Evolutionary conservation across 805 yeast species (phyloP), one percentile per base, ranked within the genome.

Genomic region (Barnettozyma californica): DNA sequence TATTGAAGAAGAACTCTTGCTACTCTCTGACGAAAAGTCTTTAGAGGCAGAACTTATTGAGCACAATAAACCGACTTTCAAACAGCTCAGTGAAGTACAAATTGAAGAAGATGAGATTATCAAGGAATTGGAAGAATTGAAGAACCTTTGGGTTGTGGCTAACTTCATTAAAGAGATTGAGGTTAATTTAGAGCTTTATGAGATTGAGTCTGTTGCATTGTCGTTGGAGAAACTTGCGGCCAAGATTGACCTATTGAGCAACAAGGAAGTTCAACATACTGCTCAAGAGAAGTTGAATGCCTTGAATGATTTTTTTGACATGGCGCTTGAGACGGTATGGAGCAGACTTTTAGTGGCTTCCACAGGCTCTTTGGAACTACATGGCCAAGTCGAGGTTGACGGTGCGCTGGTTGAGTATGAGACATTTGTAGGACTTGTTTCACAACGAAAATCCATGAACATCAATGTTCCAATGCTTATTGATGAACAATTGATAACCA

Each of bases 121-220:
- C 3, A 37, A 46, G 8, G 54, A 60, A 23, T 29, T 61, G 20
- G 53, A 51, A 14, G 49, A 49, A 19, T 31, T 61, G 31, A 57
- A 54, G 20, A 56, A 59, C 10, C 38, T 59, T 2, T 61, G 65
- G 65, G 44, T 59, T 14, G 39, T 60, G 2, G 46, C 50, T 6
- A 58, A 56, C 8, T 41, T 61, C 6, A 44, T 59, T 21, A 57
- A 55, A 34, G 65, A 61, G 43, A 48, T 59, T 16, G 56, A 50
- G 14, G 52, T 59, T 8, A 61, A 60, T 31, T 18, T 59, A 27
- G 63, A 59, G 27, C 27, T 60, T 27, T 51, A 44, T 26, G 64
- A 61, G 44, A 46, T 57, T 19, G 64, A 61, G 41, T 51, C 54
- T 9, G 62, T 53, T n/a, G 47, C 56, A 11, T 35, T 48, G 6